Evolutionary conservation across 108 stramenopile genomes (phyloP).

Genomic region (Craspedostauros australis): DNA sequence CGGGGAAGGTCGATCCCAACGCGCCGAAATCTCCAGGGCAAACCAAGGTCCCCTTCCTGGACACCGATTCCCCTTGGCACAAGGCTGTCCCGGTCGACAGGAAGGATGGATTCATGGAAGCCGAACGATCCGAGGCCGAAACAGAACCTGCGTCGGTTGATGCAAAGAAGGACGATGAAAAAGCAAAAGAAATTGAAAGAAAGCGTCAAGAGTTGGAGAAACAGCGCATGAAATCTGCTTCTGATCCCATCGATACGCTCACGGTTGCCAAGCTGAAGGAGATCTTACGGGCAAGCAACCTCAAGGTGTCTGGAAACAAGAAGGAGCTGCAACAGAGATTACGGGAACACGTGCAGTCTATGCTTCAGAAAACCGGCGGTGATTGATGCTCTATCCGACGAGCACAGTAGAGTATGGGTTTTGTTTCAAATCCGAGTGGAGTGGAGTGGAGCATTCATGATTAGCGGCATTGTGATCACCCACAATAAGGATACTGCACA

Average conservation of each 20-base stretch:
- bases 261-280: slow-evolving; percentile 78
- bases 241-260: slow-evolving; percentile 66
- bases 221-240: slow-evolving; percentile 1
- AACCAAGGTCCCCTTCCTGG: slow-evolving; percentile 39
- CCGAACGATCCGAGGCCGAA: slow-evolving; percentile 1
- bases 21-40: background rate
- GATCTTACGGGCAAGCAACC: slow-evolving; percentile 51
- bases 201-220: slow-evolving; percentile 6
- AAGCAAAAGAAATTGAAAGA: slow-evolving; percentile 7
- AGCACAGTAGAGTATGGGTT: too few species aligned
- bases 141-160: slow-evolving; percentile 1
- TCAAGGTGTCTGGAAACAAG: slow-evolving; percentile 71
- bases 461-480: too few species aligned
- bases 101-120: slow-evolving; percentile 20
- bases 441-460: too few species aligned
- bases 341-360: slow-evolving; percentile 55
- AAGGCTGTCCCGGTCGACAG: slow-evolving; percentile 16
- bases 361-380: slow-evolving; percentile 16
- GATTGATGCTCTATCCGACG: background rate
- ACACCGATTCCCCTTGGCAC: slow-evolving; percentile 52
- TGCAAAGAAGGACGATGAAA: slow-evolving; percentile 7
- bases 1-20: slow-evolving; percentile 15
- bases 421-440: too few species aligned
- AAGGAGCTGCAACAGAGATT: slow-evolving; percentile 71
- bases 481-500: too few species aligned